Evolutionary conservation across 345 rosid species (phyloP).

Genomic region (Laguncularia racemosa): DNA sequence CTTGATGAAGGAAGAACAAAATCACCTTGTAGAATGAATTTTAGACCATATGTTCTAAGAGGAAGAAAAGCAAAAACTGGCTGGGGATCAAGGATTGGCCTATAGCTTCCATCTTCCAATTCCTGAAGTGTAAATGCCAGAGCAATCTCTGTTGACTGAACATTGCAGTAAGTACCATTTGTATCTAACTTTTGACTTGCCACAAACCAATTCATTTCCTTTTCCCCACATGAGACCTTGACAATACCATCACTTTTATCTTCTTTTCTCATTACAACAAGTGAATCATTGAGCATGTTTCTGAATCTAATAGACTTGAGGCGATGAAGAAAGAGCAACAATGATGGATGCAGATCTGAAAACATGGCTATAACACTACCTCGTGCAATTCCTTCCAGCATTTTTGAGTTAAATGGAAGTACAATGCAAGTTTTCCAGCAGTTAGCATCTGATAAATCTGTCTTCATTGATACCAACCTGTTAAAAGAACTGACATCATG

Average conservation of each 20-base stretch:
- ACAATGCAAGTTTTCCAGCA: slow-evolving; percentile 82
- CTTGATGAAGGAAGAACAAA: slow-evolving; percentile 96
- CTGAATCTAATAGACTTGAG: slow-evolving; percentile 67
- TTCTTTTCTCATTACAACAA: slow-evolving; percentile 71
- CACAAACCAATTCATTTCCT: slow-evolving; percentile 84
- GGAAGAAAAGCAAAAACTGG: slow-evolving; percentile 97
- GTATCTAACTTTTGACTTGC: slow-evolving; percentile 65
- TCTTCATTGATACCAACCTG: slow-evolving; percentile 27
- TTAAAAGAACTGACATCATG: slow-evolving; percentile 42
- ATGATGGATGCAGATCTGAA: slow-evolving; percentile 84
- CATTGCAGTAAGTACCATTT: slow-evolving; percentile 39
- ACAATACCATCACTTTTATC: slow-evolving; percentile 54
- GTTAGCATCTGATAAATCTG: slow-evolving; percentile 21
- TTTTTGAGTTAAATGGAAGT: slow-evolving; percentile 72
- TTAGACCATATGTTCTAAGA: slow-evolving; percentile 83
- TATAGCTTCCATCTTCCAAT: slow-evolving; percentile 46
- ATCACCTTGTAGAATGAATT: slow-evolving; percentile 93
- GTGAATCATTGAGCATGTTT: slow-evolving; percentile 54
- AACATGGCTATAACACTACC: slow-evolving; percentile 53
- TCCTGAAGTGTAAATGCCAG: slow-evolving; percentile 77
- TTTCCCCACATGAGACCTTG: slow-evolving; percentile 66
- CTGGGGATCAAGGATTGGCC: slow-evolving; percentile 54
- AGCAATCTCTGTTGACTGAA: slow-evolving; percentile 70
- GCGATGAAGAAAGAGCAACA: slow-evolving; percentile 86
- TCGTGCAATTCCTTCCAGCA: slow-evolving; percentile 48